phyloP scores from a whole-genome alignment of 257 asterid species.

The Primulina eburnea region DNA sequence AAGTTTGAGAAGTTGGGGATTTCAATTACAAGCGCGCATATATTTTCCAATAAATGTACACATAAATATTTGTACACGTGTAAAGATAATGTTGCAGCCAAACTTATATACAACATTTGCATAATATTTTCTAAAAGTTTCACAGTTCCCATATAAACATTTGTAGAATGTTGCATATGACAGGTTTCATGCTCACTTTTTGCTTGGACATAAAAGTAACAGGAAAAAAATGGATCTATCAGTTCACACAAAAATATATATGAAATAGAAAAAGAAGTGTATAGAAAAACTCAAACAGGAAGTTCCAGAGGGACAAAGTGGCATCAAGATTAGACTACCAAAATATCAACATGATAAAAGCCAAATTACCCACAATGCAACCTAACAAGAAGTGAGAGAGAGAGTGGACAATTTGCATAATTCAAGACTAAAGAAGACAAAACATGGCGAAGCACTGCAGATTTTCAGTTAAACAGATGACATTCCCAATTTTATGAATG shows the following conservation, averaged over 20 bases:
- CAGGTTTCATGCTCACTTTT: neutral
- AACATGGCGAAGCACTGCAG: neutral
- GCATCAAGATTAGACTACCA: conserved; percentile 4
- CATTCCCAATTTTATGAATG: no score
- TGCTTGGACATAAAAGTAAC: neutral
- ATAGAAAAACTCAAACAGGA: neutral
- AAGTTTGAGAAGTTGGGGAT: neutral
- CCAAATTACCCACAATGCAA: neutral
- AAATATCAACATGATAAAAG: neutral
- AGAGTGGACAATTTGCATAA: neutral
- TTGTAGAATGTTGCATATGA: neutral
- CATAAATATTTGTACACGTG: neutral
- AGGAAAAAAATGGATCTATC: neutral
- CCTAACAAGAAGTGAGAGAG: neutral
- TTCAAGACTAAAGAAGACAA: neutral
- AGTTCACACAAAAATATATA: no score
- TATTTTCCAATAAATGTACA: neutral
- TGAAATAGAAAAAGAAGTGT: neutral
- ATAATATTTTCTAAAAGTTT: neutral
- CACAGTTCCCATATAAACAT: neutral
- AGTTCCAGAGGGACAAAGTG: neutral
- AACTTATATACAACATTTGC: neutral
- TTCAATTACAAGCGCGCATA: neutral
- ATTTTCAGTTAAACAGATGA: no score
- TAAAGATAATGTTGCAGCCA: neutral